phyloP scores from a whole-genome alignment of 73 alveolate species.

The Paraurostyla sp. region DNA sequence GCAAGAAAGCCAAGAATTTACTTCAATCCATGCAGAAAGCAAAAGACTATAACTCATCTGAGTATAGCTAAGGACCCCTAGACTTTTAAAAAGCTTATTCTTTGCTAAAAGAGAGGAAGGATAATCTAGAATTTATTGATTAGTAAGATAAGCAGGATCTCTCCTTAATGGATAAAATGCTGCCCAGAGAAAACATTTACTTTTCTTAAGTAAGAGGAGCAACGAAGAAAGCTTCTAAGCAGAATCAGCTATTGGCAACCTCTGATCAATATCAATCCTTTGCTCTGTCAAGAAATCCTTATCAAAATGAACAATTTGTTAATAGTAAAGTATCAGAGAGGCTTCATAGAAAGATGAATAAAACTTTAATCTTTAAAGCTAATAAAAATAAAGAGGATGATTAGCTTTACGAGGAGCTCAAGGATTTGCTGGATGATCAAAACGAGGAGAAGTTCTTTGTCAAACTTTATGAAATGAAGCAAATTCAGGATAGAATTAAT shows the following conservation, averaged over 20 bases:
- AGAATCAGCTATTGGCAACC: no score
- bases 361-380: neutral
- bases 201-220: no score
- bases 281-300: slow-evolving; percentile 47
- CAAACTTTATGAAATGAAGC: neutral
- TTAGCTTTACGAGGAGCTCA: neutral
- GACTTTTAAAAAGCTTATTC: neutral
- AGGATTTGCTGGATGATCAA: neutral
- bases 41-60: neutral
- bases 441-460: neutral
- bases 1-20: slow-evolving; percentile 1
- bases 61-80: no score
- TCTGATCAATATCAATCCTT: no score
- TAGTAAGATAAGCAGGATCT: neutral
- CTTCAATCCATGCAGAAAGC: neutral
- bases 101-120: neutral
- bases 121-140: neutral
- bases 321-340: neutral
- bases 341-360: neutral
- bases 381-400: neutral
- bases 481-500: neutral
- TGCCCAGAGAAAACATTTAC: neutral
- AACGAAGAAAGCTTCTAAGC: no score
- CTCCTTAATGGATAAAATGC: slow-evolving; percentile 19
- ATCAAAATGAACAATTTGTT: neutral